A percentile compares a stretch with the other conserved stretches of the same genome.
These are phyloP conservation scores for Halteria grandinella DNA, from an alignment of 73 alveolate genomes.

Conservation along the genomic window DNA sequence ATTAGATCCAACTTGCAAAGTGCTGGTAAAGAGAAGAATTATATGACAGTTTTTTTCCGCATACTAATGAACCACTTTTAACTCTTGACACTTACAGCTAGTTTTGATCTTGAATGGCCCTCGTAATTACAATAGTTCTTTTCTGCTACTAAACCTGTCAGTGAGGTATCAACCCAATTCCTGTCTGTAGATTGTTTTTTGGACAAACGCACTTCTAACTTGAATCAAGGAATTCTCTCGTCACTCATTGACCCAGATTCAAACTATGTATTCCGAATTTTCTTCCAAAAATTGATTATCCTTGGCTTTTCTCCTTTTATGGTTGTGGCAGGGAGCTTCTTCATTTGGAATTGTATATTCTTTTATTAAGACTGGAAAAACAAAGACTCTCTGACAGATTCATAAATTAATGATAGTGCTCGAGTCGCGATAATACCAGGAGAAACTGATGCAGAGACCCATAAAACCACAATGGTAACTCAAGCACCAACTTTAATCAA, in stretches of 20 bases:
- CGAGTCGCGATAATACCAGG: no score
- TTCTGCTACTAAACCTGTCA: conserved; percentile 15
- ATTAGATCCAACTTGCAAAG: conserved; percentile 24
- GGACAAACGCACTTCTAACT: not conserved
- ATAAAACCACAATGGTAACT: no score
- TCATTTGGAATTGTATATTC: no score
- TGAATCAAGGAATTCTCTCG: not conserved
- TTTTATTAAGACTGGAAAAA: no score
- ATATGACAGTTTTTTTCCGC: conserved; percentile 37
- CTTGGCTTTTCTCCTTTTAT: no score
- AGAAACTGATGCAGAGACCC: no score
- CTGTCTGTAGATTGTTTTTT: conserved; percentile 65
- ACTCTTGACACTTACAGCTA: conserved; percentile 26
- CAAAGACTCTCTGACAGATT: no score
- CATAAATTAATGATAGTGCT: no score
- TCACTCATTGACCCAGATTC: conserved; percentile 5
- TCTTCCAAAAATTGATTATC: not conserved
- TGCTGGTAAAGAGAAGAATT: conserved; percentile 16
- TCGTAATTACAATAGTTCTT: conserved; percentile 3
- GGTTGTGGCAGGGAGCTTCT: no score
- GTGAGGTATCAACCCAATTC: conserved; percentile 42
- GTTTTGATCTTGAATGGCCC: conserved; percentile 55
- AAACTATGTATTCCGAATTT: no score
- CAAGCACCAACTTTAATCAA: no score
- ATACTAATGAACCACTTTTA: conserved; percentile 51